These are phyloP conservation scores for Backusella parvicylindrica DNA, from an alignment of 192 early-diverging fungal genomes.

Conservation along the genomic window DNA sequence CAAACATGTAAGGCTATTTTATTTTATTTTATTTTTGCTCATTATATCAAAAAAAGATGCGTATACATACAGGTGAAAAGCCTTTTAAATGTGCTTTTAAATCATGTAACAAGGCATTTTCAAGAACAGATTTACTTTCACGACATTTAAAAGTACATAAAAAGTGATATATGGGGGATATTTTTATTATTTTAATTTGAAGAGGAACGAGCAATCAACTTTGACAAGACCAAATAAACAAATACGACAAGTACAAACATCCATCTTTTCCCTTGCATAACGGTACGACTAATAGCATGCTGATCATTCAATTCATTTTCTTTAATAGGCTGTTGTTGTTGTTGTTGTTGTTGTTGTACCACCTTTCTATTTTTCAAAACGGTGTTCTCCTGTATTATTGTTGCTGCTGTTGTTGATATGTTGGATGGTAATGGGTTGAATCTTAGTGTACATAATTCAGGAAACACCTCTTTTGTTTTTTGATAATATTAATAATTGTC, in stretches of 20 bases:
- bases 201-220: constrained; percentile 34
- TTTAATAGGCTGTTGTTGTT: constrained; percentile 24
- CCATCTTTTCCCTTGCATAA: constrained; percentile 56
- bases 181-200: background rate
- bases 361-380: constrained; percentile 6
- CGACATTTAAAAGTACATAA: constrained; percentile 24
- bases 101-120: constrained; percentile 47
- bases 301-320: constrained; percentile 7
- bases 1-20: constrained; percentile 48
- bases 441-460: constrained; percentile 69
- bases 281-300: constrained; percentile 28
- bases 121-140: constrained; percentile 48
- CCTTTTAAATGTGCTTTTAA: constrained; percentile 61
- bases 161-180: too few species aligned
- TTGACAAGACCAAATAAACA: constrained; percentile 53
- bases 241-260: constrained; percentile 52
- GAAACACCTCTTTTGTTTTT: constrained; percentile 61
- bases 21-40: too few species aligned
- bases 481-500: background rate
- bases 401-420: background rate
- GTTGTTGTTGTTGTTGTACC: constrained; percentile 14
- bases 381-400: background rate
- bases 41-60: constrained; percentile 29
- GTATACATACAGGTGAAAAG: constrained; percentile 64
- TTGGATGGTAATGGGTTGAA: constrained; percentile 19